Conservation (phyloP, 139 green algal species). For the Chlorella vulgaris region DNA sequence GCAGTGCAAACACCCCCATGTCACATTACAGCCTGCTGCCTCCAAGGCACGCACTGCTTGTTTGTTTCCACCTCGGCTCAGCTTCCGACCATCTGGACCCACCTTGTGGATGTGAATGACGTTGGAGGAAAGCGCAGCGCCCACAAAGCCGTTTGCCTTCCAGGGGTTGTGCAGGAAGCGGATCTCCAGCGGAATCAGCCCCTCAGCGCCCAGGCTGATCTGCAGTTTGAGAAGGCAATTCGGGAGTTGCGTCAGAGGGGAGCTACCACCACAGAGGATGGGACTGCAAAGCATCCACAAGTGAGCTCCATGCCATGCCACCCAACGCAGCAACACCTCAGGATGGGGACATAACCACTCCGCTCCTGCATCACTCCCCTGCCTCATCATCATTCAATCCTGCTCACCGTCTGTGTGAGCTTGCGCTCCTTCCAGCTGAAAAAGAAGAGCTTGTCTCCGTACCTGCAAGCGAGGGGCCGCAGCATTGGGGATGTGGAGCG, state of each 20-base stretch:
- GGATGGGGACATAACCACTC: too few relatives aligned
- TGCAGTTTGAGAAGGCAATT: conserved; percentile 44
- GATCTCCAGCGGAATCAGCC: conserved; percentile 78
- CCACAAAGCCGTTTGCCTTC: conserved; percentile 71
- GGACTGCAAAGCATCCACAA: background rate
- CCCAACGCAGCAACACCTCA: too few relatives aligned
- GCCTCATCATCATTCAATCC: background rate
- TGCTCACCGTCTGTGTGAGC: conserved; percentile 40
- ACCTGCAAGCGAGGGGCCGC: conserved; percentile 32
- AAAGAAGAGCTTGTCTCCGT: conserved; percentile 72
- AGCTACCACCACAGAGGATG: too few relatives aligned
- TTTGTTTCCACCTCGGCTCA: too few relatives aligned
- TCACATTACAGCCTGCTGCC: too few relatives aligned
- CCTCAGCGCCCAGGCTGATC: conserved; percentile 74
- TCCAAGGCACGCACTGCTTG: too few relatives aligned
- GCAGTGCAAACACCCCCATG: too few relatives aligned
- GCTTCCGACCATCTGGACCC: too few relatives aligned
- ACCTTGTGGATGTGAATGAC: conserved; percentile 75
- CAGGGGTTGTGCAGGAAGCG: conserved; percentile 82
- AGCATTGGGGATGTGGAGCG: background rate
- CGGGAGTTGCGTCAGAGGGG: too few relatives aligned
- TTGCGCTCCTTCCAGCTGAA: conserved; percentile 75
- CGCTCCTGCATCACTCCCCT: too few relatives aligned
- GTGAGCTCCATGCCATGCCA: too few relatives aligned
- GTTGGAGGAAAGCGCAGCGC: conserved; percentile 75